These are phyloP conservation scores for Trichosporon coremiiforme DNA, from an alignment of 1,284 basidiomycete genomes.

Conservation along the genomic window DNA sequence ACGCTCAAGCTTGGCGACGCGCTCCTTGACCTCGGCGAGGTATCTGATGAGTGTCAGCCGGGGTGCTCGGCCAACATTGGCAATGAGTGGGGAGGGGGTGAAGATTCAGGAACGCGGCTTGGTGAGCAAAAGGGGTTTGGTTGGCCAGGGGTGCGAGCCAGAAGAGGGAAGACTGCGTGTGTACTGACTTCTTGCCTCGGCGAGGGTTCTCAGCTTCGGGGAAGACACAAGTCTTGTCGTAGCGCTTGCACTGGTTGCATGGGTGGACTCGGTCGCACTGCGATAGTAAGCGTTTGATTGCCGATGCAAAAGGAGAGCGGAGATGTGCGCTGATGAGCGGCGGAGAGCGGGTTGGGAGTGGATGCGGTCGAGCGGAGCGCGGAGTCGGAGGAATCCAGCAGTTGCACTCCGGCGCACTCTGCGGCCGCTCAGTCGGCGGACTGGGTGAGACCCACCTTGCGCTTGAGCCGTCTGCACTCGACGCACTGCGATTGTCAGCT, in stretches of 20 bases:
- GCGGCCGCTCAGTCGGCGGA: background rate
- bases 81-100: background rate
- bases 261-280: slow-evolving; percentile 35
- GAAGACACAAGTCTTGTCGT: slow-evolving; percentile 33
- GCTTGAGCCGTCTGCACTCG: slow-evolving; percentile 36
- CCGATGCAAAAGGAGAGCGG: background rate
- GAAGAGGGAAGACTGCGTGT: background rate
- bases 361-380: slow-evolving; percentile 10
- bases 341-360: slow-evolving; percentile 8
- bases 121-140: background rate
- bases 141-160: no score
- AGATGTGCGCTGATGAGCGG: slow-evolving; percentile 5
- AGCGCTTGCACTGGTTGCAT: slow-evolving; percentile 33
- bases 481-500: slow-evolving; percentile 31
- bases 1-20: slow-evolving; percentile 30
- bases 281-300: slow-evolving; percentile 11
- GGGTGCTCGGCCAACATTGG: background rate
- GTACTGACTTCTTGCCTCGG: slow-evolving; percentile 27
- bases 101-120: background rate
- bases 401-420: slow-evolving; percentile 18
- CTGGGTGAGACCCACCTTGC: slow-evolving; percentile 25
- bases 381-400: slow-evolving; percentile 20
- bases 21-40: slow-evolving; percentile 33
- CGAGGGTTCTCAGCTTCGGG: slow-evolving; percentile 28
- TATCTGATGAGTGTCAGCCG: slow-evolving; percentile 23